A percentile compares a stretch with the other conserved stretches of the same genome.
Conservation (phyloP, 2,329 filamentous ascomycete species). For the Botrytis porri region DNA sequence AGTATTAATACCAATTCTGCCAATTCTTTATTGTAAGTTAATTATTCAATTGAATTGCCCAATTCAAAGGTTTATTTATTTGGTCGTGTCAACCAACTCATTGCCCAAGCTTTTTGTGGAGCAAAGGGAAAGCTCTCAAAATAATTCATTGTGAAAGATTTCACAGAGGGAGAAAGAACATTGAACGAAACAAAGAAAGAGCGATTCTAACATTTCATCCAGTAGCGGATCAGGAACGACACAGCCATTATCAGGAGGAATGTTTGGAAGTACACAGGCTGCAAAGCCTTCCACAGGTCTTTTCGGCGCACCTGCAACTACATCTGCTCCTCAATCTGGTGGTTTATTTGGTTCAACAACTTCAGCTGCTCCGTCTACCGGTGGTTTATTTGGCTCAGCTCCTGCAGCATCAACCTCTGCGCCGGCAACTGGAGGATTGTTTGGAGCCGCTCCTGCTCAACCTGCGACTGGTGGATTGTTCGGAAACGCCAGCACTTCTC, state of each 20-base stretch:
- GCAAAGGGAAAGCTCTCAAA: slow-evolving; percentile 20
- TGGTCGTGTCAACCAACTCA: slow-evolving; percentile 10
- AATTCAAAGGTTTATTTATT: slow-evolving; percentile 2
- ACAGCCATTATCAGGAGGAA: slow-evolving; percentile 34
- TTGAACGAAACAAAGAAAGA: slow-evolving; percentile 10
- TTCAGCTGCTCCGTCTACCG: slow-evolving; percentile 23
- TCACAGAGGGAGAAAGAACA: neutral
- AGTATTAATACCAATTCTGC: slow-evolving; percentile 63
- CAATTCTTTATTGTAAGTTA: slow-evolving; percentile 53
- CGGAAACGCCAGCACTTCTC: slow-evolving; percentile 29
- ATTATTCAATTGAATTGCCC: neutral
- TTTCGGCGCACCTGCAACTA: slow-evolving; percentile 36
- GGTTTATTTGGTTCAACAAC: slow-evolving; percentile 29
- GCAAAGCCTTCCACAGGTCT: slow-evolving; percentile 34
- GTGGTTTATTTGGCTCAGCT: slow-evolving; percentile 36
- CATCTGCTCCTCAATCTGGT: slow-evolving; percentile 30
- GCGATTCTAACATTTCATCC: slow-evolving; percentile 26
- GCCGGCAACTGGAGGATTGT: slow-evolving; percentile 27
- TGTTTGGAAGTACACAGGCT: slow-evolving; percentile 36
- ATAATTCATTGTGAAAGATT: slow-evolving; percentile 20
- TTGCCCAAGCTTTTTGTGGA: slow-evolving; percentile 19
- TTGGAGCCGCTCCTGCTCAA: slow-evolving; percentile 26
- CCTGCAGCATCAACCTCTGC: slow-evolving; percentile 17
- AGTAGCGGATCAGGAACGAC: slow-evolving; percentile 34
- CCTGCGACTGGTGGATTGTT: slow-evolving; percentile 35